Conservation (phyloP, 2,329 filamentous ascomycete genomes). For the Pyrenochaeta sp. region DNA sequence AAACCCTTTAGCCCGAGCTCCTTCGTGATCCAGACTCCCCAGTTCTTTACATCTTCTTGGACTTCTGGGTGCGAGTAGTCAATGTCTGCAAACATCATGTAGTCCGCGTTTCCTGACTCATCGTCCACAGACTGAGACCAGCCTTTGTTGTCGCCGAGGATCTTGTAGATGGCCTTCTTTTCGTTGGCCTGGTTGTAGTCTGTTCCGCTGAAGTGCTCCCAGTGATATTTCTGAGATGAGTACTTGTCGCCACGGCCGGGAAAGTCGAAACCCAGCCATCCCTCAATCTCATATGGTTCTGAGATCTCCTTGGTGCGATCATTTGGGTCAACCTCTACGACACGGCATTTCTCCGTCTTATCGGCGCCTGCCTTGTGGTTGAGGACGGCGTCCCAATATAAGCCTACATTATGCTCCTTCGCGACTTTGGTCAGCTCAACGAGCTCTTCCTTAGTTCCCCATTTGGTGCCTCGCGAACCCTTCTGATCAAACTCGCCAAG, state of each 20-base stretch:
- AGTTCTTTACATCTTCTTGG: constrained; percentile 67
- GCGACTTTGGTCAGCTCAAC: constrained; percentile 61
- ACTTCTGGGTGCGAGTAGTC: constrained; percentile 70
- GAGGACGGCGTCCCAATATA: constrained; percentile 75
- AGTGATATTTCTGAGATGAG: constrained; percentile 70
- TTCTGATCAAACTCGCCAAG: constrained; percentile 79
- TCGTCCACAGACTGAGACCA: constrained; percentile 71
- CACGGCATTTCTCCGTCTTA: constrained; percentile 67
- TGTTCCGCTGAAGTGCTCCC: constrained; percentile 73
- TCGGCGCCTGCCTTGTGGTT: constrained; percentile 78
- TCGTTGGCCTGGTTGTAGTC: constrained; percentile 69
- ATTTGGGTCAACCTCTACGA: constrained; percentile 68
- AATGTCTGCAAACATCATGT: constrained; percentile 76
- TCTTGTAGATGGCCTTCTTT: constrained; percentile 70
- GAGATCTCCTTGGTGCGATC: constrained; percentile 66
- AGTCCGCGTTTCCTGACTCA: constrained; percentile 72
- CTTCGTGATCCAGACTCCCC: constrained; percentile 72
- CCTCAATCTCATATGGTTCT: constrained; percentile 69
- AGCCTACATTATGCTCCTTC: constrained; percentile 61
- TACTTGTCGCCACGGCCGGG: constrained; percentile 67
- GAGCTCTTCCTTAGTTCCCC: constrained; percentile 71
- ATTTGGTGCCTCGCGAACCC: constrained; percentile 69
- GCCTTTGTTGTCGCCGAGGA: constrained; percentile 68
- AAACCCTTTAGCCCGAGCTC: constrained; percentile 71
- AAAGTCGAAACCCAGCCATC: constrained; percentile 74